Percentiles rank a stretch among this genome's conserved stretches.
phyloP scores from a whole-genome alignment of 163 green algal species.

The Prototheca cutis region DNA sequence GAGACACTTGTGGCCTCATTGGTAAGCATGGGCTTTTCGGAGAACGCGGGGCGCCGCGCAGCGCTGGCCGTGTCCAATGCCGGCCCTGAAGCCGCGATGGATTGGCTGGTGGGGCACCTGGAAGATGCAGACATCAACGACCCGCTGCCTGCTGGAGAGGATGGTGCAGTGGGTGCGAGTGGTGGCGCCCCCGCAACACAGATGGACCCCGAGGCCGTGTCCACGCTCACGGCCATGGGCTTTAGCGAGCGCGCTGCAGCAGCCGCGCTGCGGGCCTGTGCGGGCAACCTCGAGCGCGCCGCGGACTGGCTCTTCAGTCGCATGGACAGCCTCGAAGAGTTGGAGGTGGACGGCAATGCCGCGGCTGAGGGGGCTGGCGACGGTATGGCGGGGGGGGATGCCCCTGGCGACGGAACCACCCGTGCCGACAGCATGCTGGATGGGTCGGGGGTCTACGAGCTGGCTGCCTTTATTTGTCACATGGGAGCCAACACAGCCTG shows the following conservation, averaged over 20 bases:
- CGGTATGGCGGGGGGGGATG: slow-evolving; percentile 9
- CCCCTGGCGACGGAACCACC: background rate
- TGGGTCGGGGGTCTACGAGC: slow-evolving; percentile 63
- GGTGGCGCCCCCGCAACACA: slow-evolving; percentile 3
- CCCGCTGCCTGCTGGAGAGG: slow-evolving; percentile 34
- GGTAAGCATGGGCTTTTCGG: slow-evolving; percentile 84
- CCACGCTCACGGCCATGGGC: slow-evolving; percentile 71
- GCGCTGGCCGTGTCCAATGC: slow-evolving; percentile 33
- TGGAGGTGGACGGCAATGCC: too few species aligned
- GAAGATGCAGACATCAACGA: slow-evolving; percentile 81
- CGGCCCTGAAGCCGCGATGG: slow-evolving; percentile 67
- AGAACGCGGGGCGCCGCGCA: slow-evolving; percentile 70
- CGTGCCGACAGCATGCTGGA: slow-evolving; percentile 1
- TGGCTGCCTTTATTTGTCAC: slow-evolving; percentile 86
- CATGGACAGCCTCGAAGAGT: slow-evolving; percentile 70
- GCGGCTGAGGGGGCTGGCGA: slow-evolving; percentile 22
- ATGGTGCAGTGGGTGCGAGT: too few species aligned
- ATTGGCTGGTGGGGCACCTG: slow-evolving; percentile 88
- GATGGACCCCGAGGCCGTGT: slow-evolving; percentile 39
- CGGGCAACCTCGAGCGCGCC: slow-evolving; percentile 65
- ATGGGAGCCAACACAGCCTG: slow-evolving; percentile 85
- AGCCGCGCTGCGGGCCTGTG: slow-evolving; percentile 49
- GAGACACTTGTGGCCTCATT: slow-evolving; percentile 58
- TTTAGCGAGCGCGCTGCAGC: slow-evolving; percentile 54
- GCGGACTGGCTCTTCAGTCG: slow-evolving; percentile 92